Base-by-base conservation (phyloP, 768 basidiomycete species). In the Daedaleopsis sinensis region DNA sequence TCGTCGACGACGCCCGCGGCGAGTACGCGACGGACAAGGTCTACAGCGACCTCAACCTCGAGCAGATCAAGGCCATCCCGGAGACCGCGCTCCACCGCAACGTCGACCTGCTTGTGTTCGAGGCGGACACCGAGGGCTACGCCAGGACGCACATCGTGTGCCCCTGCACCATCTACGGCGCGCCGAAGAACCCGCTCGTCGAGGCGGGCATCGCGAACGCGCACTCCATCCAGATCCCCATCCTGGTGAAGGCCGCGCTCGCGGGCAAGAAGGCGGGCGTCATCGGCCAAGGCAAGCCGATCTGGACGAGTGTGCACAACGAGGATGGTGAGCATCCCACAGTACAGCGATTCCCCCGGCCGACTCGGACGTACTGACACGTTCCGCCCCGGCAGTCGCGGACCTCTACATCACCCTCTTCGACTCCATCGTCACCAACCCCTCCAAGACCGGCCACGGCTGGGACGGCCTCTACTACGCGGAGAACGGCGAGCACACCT, bases 241-340 rank as follows among this genome's bases (percentile, higher is more conserved):
- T 38, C 0, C 67, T 85, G 5, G 79, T 88, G 57, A 70, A 72
- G 13, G 79, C 79, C 0, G 68, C 79, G 23, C 66, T 87, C 44
- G 73, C 67, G 62, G 77, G 87, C 39, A 78, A 78, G 0, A 77
- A 80, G 35, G 85, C 77, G 0, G 85, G 84, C 13, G 73, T 84
- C 65, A 74, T 89, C 4, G 86, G 87, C 0, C 66, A 77, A 44
- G 88, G 89, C 1, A 73, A 78, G 66, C 86, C 88, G 55, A 47
- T 84, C 7, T 90, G 86, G 87, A 79, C 81, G 0, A 75, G 84
- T 61, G 81, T 88, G 19, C 79, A 86, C 59, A 78, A 87, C 54
- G 72, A 80, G 47, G 85, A 88, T 38, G 73, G 85, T 85, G 60
- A 39, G 77, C 58, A 18, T 24, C 15, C 47, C 47, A 13, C 38